Evolutionary conservation across 1,139 yeast genomes (phyloP), one percentile per base, ranked within the genome.

Genomic region (Lodderomyces jiufengensis): DNA sequence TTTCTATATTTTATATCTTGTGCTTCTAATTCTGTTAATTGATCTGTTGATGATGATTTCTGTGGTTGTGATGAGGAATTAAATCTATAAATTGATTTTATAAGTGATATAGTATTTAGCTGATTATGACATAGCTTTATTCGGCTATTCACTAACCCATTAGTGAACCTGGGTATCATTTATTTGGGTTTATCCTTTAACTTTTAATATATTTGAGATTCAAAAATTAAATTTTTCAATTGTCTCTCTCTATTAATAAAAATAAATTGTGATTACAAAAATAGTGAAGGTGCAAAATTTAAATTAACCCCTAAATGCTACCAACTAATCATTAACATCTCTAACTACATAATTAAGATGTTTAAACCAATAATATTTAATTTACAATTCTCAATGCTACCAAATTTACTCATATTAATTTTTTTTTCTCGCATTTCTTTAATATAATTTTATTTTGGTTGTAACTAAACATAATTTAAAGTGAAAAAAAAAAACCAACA

Each of bases 1-100:
- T 84, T 73, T 49, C 76, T 76, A 53, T 80, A 78, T 44, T 78
- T 71, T 41, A 69, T 76, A 61, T 88, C 95, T 64, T 84, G 92
- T 48, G 68, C 70, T 63, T 88, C 97, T 57, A 88, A 70, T 26
- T 80, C 87, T 5, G 94, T 85, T 39, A 74, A 50, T 39, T 29
- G 32, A 14, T 27, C 15, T 23, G 24, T 24, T 14, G 21, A 13
- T 4, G 32, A 30, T 5, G 31, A n/a, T n/a, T n/a, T n/a, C n/a
- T n/a, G n/a, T n/a, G n/a, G n/a, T n/a, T n/a, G n/a, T n/a, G n/a
- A 29, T 3, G 32, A 16, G 3, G 27, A 21, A 31, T 31, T 31
- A 23, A 31, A 31, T 18, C 33, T 21, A 3, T 10, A 3, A 5
- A 23, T 30, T 5, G 13, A 3, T 9, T 18, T n/a, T 12, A 12